These are phyloP conservation scores for Knoxia roxburghii DNA, from an alignment of 257 asterid genomes.

Conservation along the genomic window DNA sequence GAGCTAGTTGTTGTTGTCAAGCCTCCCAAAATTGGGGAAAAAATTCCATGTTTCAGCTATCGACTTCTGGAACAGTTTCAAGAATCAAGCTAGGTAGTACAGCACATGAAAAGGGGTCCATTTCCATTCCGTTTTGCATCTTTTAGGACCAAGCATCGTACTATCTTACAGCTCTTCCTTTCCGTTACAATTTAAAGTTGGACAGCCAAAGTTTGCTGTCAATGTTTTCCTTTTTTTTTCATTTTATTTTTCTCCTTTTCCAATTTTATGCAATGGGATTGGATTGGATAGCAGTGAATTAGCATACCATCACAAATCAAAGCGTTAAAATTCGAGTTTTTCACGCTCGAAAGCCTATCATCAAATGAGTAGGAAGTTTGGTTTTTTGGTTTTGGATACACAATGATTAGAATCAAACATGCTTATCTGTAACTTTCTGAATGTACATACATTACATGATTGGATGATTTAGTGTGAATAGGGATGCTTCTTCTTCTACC, in stretches of 20 bases:
- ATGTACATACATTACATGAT: neutral
- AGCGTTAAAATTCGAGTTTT: too few species aligned
- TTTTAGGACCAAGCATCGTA: slow-evolving; percentile 12
- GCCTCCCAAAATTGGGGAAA: neutral
- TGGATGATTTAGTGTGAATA: neutral
- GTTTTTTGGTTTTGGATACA: too few species aligned
- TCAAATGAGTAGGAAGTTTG: too few species aligned
- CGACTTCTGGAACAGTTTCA: neutral
- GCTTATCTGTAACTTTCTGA: neutral
- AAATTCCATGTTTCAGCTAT: neutral
- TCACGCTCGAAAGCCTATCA: too few species aligned
- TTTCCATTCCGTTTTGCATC: slow-evolving; percentile 8
- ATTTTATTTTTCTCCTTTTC: neutral
- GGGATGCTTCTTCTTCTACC: neutral
- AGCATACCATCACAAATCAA: too few species aligned
- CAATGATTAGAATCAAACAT: neutral
- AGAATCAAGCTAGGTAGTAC: neutral
- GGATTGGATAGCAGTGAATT: neutral
- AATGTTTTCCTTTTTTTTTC: neutral
- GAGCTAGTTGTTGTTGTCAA: neutral
- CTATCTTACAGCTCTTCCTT: slow-evolving; percentile 14
- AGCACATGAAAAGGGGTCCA: slow-evolving; percentile 25
- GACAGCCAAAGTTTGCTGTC: neutral
- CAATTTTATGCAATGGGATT: neutral
- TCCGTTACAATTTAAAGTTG: slow-evolving; percentile 6